Base-by-base conservation (phyloP, 176 grass and related monocot species). In the Lolium rigidum region DNA sequence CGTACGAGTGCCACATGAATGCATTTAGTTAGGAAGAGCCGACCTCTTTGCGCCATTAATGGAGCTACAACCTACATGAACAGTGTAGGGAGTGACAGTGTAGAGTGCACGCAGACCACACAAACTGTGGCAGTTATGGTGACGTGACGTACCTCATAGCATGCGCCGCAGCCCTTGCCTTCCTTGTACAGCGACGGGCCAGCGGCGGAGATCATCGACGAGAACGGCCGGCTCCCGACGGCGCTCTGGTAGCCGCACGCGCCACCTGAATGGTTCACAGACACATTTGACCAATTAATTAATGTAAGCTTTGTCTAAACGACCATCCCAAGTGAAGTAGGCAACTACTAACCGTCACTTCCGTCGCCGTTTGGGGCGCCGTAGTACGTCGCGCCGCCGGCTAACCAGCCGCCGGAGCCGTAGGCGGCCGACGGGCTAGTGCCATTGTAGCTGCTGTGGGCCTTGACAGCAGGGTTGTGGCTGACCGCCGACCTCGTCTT, bases 101-200 rank as follows among this genome's bases (percentile, higher is more conserved):
- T 26, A 63, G 61, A 64, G 61, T 25, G 61, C 26, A 2, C 61
- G 24, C 10, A 11, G 46, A 86, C 50, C 84, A 76, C 84, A 84
- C 22, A 52, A 71, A 65, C 18, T 52, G 39, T 88, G 82, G 61
- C 9, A 28, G 5, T 60, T 60, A 60, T 60, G 58, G 52, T 54
- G 15, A 4, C 16, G 24, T 31, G 62, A 31, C 25, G 62, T 31
- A 98, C 95, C 93, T 91, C 90, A 73, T 94, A 95, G 82, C 97
- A 98, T 7, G 97, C 90, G 50, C 97, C 97, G 25, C 97, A 98
- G 2, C 97, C 93, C 78, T 87, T 90, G 74, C 93, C 96, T 7
- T 50, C 81, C 71, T 89, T 92, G 88, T 84, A 98, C 71, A 98
- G 38, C 21, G 91, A 87, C 24, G 96, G 92, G 24, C 84, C 93